Evolutionary conservation across 495 filamentous ascomycete genomes (phyloP).

Genomic region (Penicillium dipodomyicola): DNA sequence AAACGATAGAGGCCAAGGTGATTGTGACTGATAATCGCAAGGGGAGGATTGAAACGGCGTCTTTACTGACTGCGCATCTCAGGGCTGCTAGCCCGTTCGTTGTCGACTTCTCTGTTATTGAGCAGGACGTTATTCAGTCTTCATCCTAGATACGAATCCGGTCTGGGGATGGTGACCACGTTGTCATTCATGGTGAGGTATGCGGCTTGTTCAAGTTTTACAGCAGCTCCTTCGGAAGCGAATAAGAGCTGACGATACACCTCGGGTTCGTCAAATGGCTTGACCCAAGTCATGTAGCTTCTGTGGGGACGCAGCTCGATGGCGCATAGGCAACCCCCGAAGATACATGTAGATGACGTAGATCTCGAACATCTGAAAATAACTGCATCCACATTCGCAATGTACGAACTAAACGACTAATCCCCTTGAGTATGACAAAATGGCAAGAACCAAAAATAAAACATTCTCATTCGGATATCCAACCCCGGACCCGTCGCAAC

Average conservation of each 20-base stretch:
- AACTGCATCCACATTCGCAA: slow-evolving; percentile 1
- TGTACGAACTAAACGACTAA: slow-evolving; percentile 7
- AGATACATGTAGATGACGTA: not conserved
- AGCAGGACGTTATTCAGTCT: too few species aligned
- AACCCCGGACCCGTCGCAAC: slow-evolving; percentile 8
- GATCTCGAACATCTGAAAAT: not conserved
- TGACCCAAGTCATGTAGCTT: not conserved
- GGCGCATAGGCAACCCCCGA: not conserved
- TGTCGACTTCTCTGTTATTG: slow-evolving; percentile 7
- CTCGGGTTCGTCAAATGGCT: too few species aligned
- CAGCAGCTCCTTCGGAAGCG: slow-evolving; percentile 11
- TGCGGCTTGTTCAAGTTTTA: slow-evolving; percentile 8
- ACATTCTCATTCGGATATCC: slow-evolving; percentile 9
- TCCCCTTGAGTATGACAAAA: slow-evolving; percentile 3
- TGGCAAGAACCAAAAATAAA: slow-evolving; percentile 6
- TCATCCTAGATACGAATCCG: slow-evolving; percentile 10
- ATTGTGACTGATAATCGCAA: slow-evolving; percentile 15
- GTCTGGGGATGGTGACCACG: slow-evolving; percentile 9
- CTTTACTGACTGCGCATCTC: slow-evolving; percentile 3
- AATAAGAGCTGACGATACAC: too few species aligned
- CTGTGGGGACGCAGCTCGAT: not conserved
- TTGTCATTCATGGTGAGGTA: slow-evolving; percentile 13
- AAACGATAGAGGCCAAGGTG: slow-evolving; percentile 6
- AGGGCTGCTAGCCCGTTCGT: slow-evolving; percentile 8
- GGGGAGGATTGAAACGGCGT: slow-evolving; percentile 10